Evolutionary conservation across 768 basidiomycete species (phyloP).

Genomic region (Hygrocybe punicea): DNA sequence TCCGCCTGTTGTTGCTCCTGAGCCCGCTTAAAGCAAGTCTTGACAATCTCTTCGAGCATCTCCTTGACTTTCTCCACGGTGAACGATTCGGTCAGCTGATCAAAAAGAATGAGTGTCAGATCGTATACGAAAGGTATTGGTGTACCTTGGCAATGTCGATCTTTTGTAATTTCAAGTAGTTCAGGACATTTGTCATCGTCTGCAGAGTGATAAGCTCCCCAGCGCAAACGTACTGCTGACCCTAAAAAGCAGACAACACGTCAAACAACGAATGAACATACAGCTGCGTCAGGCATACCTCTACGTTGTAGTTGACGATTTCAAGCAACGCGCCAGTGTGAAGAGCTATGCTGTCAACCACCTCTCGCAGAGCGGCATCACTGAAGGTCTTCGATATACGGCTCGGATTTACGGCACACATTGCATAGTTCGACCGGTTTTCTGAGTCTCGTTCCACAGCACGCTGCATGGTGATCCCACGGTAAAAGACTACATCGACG

Average conservation of each 20-base stretch:
- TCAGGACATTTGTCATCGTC: conserved; percentile 92
- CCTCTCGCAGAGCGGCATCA: conserved; percentile 93
- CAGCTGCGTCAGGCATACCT: conserved; percentile 45
- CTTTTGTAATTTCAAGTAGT: conserved; percentile 95
- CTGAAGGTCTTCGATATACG: conserved; percentile 93
- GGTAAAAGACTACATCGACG: conserved; percentile 98
- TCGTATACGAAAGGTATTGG: not conserved
- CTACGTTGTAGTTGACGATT: conserved; percentile 96
- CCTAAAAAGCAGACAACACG: conserved; percentile 45
- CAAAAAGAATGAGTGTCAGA: conserved; percentile 7
- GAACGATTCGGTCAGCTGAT: conserved; percentile 80
- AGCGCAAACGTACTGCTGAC: conserved; percentile 99
- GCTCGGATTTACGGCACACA: conserved; percentile 99
- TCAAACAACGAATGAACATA: conserved; percentile 5
- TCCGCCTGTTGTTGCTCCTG: conserved; percentile 70
- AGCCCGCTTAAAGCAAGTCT: conserved; percentile 72
- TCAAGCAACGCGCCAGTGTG: conserved; percentile 82
- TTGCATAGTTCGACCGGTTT: conserved; percentile 94
- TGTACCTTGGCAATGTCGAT: conserved; percentile 82
- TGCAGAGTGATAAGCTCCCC: conserved; percentile 93
- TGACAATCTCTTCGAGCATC: conserved; percentile 90
- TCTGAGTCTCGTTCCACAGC: conserved; percentile 94
- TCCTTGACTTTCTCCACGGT: conserved; percentile 92
- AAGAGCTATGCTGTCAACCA: conserved; percentile 85
- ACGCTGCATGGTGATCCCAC: conserved; percentile 99